Evolutionary conservation across 129 eudicot genomes (phyloP).

Genomic region (Flaveria sonorensis): DNA sequence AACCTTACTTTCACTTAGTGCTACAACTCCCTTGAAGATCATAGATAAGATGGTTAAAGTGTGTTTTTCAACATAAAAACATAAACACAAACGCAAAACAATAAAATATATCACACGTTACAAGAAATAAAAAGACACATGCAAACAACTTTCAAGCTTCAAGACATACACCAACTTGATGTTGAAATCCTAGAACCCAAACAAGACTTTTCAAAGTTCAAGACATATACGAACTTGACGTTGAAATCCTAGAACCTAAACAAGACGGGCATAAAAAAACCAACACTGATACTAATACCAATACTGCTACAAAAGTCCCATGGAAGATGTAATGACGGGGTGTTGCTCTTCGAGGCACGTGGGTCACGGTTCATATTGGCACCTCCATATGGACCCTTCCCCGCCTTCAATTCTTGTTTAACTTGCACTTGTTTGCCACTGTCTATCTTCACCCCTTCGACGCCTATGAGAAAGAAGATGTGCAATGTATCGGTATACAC

Average conservation of each 20-base stretch:
- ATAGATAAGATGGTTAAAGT: not conserved
- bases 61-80: not conserved
- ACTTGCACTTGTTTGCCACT: not conserved
- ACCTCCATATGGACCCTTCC: constrained; percentile 37
- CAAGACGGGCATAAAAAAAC: constrained; percentile 12
- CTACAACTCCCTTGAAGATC: too few species aligned
- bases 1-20: too few species aligned
- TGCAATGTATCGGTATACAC: not conserved
- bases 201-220: not conserved
- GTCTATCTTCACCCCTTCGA: not conserved
- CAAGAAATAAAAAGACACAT: constrained; percentile 6
- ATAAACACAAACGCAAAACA: not conserved
- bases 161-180: constrained; percentile 9
- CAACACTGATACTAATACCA: not conserved
- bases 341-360: constrained; percentile 8
- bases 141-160: not conserved
- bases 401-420: constrained; percentile 9
- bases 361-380: constrained; percentile 29
- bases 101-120: not conserved
- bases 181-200: constrained; percentile 17
- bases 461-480: not conserved
- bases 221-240: constrained; percentile 10
- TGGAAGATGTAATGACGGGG: constrained; percentile 14
- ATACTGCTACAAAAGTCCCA: not conserved
- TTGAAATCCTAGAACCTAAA: constrained; percentile 22